Conservation (phyloP, 768 basidiomycete species). For the Austroboletus festivus region DNA sequence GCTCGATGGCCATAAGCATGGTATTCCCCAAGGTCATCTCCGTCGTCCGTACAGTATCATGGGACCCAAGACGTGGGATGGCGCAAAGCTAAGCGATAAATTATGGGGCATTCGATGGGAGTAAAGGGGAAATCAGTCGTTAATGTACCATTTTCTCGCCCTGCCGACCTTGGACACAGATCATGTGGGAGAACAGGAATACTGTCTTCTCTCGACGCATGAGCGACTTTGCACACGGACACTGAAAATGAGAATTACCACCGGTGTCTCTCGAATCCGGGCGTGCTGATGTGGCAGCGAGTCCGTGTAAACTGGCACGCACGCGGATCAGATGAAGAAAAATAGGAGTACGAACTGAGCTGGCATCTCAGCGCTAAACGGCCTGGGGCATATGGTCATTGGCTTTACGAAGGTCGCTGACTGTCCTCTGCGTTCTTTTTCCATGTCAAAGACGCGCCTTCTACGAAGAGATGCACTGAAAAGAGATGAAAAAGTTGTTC, state of each 20-base stretch:
- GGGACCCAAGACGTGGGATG: background rate
- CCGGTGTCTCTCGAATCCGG: background rate
- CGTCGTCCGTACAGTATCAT: conserved; percentile 9
- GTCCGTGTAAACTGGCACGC: background rate
- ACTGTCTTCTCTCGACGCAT: too few species aligned
- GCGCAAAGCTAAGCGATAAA: background rate
- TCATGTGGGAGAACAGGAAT: conserved; percentile 16
- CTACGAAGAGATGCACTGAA: too few species aligned
- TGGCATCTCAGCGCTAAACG: conserved; percentile 4
- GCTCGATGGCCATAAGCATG: too few species aligned
- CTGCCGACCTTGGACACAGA: conserved; percentile 19
- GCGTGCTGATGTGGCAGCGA: background rate
- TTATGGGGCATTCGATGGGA: conserved; percentile 14
- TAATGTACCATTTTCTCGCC: conserved; percentile 10
- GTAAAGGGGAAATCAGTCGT: conserved; percentile 19
- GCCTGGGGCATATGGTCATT: background rate
- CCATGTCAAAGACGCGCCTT: too few species aligned
- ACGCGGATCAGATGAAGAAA: conserved; percentile 20
- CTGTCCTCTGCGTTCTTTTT: background rate
- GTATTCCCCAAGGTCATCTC: conserved; percentile 29
- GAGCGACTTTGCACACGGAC: background rate
- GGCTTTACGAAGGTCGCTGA: background rate
- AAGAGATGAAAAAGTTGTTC: too few species aligned
- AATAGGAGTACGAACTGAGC: conserved; percentile 12
- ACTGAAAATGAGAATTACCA: background rate